A percentile compares a stretch with the other conserved stretches of the same genome.
These are phyloP conservation scores for Xylaria sp. DNA, from an alignment of 2,329 filamentous ascomycete genomes.

Conservation along the genomic window DNA sequence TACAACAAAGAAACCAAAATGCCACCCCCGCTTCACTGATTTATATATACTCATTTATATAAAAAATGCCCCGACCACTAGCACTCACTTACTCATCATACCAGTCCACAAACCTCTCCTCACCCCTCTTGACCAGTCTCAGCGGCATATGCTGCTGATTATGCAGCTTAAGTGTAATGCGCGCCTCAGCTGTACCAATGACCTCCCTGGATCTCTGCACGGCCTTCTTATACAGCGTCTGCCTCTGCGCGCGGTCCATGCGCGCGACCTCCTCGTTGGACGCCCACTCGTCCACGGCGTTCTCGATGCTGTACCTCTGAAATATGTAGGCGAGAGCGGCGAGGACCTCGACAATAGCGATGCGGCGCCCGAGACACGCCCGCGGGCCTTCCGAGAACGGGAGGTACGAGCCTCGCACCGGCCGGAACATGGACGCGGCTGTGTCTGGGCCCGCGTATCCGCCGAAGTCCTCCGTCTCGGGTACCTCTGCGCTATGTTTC, in stretches of 20 bases:
- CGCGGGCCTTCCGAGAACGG: constrained; percentile 69
- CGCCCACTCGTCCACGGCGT: constrained; percentile 71
- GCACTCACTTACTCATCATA: constrained; percentile 29
- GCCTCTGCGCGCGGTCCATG: constrained; percentile 59
- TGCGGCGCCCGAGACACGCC: constrained; percentile 66
- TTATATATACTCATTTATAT: background rate
- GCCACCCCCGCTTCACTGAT: background rate
- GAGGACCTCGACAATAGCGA: constrained; percentile 69
- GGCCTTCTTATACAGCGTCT: constrained; percentile 69
- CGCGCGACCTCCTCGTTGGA: constrained; percentile 62
- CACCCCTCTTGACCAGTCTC: constrained; percentile 73
- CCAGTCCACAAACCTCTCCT: constrained; percentile 70
- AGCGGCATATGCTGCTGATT: constrained; percentile 69
- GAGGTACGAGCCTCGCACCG: constrained; percentile 64
- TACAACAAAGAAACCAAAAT: background rate
- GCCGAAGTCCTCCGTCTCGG: constrained; percentile 62
- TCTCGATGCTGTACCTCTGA: constrained; percentile 72
- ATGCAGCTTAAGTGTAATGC: constrained; percentile 78
- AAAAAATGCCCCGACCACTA: background rate
- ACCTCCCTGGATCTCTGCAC: constrained; percentile 63
- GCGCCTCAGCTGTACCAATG: constrained; percentile 64
- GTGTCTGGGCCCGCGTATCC: constrained; percentile 69
- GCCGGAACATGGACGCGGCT: constrained; percentile 69
- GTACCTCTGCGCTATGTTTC: constrained; percentile 13
- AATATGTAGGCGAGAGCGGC: constrained; percentile 67